These are phyloP conservation scores for Arthrobotrys entomopaga DNA, from an alignment of 2,329 filamentous ascomycete species.

Conservation along the genomic window DNA sequence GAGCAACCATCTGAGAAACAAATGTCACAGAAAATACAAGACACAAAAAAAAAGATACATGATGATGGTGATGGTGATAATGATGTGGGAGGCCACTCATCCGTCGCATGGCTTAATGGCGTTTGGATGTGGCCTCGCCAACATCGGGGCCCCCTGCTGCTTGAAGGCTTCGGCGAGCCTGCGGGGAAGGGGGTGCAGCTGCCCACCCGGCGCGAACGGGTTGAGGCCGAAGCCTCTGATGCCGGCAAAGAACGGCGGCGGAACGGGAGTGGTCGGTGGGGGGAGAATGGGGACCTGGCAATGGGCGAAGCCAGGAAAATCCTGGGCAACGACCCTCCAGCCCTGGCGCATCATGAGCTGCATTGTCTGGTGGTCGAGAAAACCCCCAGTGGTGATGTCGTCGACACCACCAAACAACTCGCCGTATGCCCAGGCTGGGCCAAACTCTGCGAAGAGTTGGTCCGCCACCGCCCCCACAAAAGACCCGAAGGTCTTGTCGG, in stretches of 20 bases:
- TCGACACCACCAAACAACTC: conserved; percentile 15
- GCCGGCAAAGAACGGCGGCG: conserved; percentile 11
- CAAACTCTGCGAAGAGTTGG: conserved; percentile 39
- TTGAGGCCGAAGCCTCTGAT: conserved; percentile 8
- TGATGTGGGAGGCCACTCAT: no score
- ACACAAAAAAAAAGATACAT: no score
- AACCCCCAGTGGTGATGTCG: not conserved
- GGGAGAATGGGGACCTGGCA: not conserved
- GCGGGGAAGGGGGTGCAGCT: not conserved
- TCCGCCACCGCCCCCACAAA: conserved; percentile 12
- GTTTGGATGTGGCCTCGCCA: not conserved
- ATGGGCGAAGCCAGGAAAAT: conserved; percentile 1
- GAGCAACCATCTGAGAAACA: no score
- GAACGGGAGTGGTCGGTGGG: conserved; percentile 1
- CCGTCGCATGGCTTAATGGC: not conserved
- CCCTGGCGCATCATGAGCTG: conserved; percentile 27
- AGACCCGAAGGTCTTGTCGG: conserved; percentile 13
- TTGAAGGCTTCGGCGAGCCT: not conserved
- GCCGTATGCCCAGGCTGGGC: conserved; percentile 13
- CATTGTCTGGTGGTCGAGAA: conserved; percentile 20
- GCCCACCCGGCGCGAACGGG: conserved; percentile 1
- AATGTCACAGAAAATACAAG: no score
- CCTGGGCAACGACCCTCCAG: conserved; percentile 30
- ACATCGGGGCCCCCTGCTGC: not conserved
- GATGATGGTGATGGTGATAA: no score